Conservation (phyloP, 176 grass and related monocot genomes). For the Avena eriantha region DNA sequence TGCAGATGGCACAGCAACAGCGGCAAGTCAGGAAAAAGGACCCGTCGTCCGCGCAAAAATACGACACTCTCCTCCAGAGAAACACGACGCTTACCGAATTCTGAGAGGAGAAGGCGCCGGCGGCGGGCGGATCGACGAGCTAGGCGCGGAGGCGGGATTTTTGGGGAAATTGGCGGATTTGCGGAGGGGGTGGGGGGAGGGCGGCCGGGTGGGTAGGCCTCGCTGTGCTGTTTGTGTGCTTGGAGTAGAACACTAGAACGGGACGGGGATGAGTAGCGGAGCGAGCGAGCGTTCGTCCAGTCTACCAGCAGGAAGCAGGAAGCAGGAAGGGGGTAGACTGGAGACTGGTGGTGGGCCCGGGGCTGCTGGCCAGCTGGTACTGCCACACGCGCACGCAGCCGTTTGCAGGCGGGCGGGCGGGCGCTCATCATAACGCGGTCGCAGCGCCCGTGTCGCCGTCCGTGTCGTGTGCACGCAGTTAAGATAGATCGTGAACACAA, state of each 20-base stretch:
- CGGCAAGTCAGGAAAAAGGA: not conserved
- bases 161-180: conserved; percentile 34
- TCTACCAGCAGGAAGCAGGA: conserved; percentile 34
- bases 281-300: conserved; percentile 18
- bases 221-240: not conserved
- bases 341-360: conserved; percentile 28
- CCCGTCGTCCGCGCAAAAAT: not conserved
- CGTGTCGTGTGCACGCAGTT: conserved; percentile 24
- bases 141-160: not conserved
- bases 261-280: conserved; percentile 36
- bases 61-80: not conserved
- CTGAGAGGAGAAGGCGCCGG: not conserved
- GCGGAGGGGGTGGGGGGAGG: not conserved
- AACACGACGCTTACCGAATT: conserved; percentile 15
- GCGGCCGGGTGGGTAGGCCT: conserved; percentile 20
- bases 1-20: conserved; percentile 18
- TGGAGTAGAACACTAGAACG: conserved; percentile 27
- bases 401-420: not conserved
- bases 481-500: not conserved
- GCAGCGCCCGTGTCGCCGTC: conserved; percentile 23
- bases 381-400: conserved; percentile 30
- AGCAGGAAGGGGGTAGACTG: conserved; percentile 19
- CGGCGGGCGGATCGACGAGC: conserved; percentile 32
- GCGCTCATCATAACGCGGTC: conserved; percentile 35
- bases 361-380: conserved; percentile 21